Percentiles rank a stretch among this genome's conserved stretches.
phyloP scores from a whole-genome alignment of 768 basidiomycete genomes.

The Hygrocybe coccinea region DNA sequence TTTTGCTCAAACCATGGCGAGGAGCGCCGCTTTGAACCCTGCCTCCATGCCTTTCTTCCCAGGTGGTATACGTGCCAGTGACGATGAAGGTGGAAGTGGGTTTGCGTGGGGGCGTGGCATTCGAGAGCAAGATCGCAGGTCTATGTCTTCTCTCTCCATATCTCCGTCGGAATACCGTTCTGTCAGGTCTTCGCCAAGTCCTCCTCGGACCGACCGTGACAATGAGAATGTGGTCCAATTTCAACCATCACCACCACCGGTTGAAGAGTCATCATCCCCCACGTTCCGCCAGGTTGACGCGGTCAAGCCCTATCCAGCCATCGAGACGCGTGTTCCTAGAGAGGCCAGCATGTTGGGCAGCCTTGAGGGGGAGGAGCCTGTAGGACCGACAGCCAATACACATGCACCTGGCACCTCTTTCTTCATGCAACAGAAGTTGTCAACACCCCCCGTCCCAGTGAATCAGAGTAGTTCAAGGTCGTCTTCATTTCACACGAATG shows the following conservation, averaged over 20 bases:
- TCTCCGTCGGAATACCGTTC: constrained; percentile 66
- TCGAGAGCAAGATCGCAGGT: constrained; percentile 45
- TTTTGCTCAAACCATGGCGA: constrained; percentile 61
- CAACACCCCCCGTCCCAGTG: constrained; percentile 45
- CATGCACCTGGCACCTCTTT: constrained; percentile 27
- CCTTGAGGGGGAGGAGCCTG: constrained; percentile 53
- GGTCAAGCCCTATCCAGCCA: constrained; percentile 38
- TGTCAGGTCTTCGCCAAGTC: constrained; percentile 66
- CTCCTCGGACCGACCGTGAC: constrained; percentile 38
- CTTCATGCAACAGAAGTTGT: constrained; percentile 35
- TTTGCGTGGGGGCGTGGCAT: constrained; percentile 44
- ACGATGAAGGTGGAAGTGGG: constrained; percentile 48
- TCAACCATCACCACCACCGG: constrained; percentile 33
- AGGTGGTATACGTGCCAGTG: constrained; percentile 52
- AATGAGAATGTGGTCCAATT: constrained; percentile 18
- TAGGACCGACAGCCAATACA: constrained; percentile 24
- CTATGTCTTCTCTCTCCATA: constrained; percentile 52
- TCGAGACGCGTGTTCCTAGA: constrained; percentile 36
- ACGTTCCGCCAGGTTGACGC: constrained; percentile 42
- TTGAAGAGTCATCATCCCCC: constrained; percentile 43
- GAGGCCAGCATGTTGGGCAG: constrained; percentile 49
- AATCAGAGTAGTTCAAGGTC: constrained; percentile 27
- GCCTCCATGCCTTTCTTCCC: constrained; percentile 84
- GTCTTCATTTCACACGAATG: constrained; percentile 40
- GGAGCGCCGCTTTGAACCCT: constrained; percentile 74